Conservation (phyloP, 163 green algal species). For the Chlamydomonas reinhardtii region DNA sequence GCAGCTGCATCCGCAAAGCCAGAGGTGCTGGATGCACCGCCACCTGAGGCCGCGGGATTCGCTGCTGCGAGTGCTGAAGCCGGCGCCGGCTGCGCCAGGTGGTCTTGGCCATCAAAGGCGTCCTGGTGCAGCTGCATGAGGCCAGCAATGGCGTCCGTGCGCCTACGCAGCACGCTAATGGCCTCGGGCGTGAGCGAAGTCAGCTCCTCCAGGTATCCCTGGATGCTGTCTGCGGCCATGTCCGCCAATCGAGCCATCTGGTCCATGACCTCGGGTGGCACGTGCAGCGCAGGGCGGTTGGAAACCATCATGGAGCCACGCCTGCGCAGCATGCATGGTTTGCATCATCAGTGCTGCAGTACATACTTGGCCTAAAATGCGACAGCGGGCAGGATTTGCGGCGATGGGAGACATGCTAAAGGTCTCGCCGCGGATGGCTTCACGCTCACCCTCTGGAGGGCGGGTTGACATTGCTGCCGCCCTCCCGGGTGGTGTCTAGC, state of each 20-base stretch:
- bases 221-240: background rate
- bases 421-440: no score
- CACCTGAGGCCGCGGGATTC: no score
- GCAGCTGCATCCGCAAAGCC: no score
- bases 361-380: no score
- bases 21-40: no score
- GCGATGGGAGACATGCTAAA: no score
- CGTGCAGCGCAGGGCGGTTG: background rate
- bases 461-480: background rate
- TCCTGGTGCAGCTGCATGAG: conserved; percentile 22
- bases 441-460: no score
- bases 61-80: background rate
- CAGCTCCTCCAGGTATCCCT: conserved; percentile 20
- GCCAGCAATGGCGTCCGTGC: background rate
- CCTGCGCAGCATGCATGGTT: background rate
- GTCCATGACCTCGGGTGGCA: background rate
- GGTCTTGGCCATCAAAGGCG: background rate
- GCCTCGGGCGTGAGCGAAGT: background rate
- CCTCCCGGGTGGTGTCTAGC: background rate
- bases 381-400: no score
- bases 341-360: no score
- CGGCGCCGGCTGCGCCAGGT: background rate
- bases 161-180: background rate
- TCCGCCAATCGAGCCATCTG: background rate
- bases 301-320: background rate